Evolutionary conservation across 306 rosid species (phyloP), one percentile per base, ranked within the genome.

Genomic region (Dryas alaskensis): DNA sequence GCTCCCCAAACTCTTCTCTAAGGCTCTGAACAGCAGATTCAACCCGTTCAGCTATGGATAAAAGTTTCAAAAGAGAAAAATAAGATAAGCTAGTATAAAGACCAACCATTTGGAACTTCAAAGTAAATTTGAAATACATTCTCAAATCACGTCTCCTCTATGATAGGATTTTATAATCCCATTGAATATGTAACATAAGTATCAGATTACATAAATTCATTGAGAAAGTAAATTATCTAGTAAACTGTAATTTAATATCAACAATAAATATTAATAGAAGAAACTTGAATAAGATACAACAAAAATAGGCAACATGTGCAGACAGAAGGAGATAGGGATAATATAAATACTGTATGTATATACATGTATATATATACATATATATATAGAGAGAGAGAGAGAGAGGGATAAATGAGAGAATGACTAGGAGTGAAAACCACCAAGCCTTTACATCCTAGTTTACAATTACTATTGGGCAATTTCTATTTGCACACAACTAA

Each of bases 1-100:
- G 98, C 94, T 89, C 92, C 81, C 94, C 92, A 72, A 81, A 91
- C 76, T 93, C 97, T 77, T 54, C 83, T 76, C 76, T 81, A 70
- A 91, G 81, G 72, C 73, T 73, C 79, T 77, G 86, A 40, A 91
- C 89, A 77, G 89, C 81, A 76, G 86, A 78, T 73, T 88, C 84
- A 51, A 93, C 96, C 78, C 90, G 82, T 72, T 91, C 90, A 70
- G 68, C 97, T 93, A 81, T 19, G 49, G 64, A 75, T 53, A 61
- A 52, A 70, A 79, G 50, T 73, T 58, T 72, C 67, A 52, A 80
- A 66, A 51, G 10, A 64, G 52, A 51, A 6, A 60, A 70, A 51
- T 22, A 2, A 3, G 39, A 60, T 60, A 46, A 63, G 76, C 57
- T 60, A 55, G 60, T 54, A 40, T 31, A 75, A 74, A 72, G 60